phyloP scores from a whole-genome alignment of 495 filamentous ascomycete species.

The Aspergillus carlsbadensis region DNA sequence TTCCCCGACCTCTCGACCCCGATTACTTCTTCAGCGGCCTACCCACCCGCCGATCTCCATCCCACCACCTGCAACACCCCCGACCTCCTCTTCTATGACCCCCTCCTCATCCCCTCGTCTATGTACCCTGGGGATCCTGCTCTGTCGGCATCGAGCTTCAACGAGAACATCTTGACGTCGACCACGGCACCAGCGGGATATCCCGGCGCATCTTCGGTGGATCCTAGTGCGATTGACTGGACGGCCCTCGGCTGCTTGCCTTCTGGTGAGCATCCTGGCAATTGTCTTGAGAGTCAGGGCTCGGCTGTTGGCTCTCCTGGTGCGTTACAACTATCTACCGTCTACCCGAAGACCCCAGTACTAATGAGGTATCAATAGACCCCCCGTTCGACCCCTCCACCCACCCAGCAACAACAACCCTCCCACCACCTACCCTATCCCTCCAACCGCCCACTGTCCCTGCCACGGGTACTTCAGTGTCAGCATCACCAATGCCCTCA shows the following conservation, averaged over 20 bases:
- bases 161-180: neutral
- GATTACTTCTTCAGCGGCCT: conserved; percentile 6
- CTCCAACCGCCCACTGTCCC: neutral
- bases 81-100: conserved; percentile 4
- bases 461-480: neutral
- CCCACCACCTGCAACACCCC: neutral
- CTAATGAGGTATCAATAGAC: neutral
- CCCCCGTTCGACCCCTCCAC: neutral
- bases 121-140: conserved; percentile 5
- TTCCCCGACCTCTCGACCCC: conserved; percentile 3
- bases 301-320: conserved; percentile 13
- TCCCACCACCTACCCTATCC: neutral
- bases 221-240: conserved; percentile 11
- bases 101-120: neutral
- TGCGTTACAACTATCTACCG: neutral
- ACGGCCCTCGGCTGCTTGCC: conserved; percentile 11
- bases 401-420: neutral
- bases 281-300: conserved; percentile 3
- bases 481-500: conserved; percentile 11
- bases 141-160: neutral
- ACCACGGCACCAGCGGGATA: conserved; percentile 4
- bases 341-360: neutral
- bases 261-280: conserved; percentile 9
- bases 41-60: conserved; percentile 14
- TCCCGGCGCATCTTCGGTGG: neutral